These are phyloP conservation scores for Metschnikowia lochheadii DNA, from an alignment of 805 yeast genomes.

Conservation along the genomic window DNA sequence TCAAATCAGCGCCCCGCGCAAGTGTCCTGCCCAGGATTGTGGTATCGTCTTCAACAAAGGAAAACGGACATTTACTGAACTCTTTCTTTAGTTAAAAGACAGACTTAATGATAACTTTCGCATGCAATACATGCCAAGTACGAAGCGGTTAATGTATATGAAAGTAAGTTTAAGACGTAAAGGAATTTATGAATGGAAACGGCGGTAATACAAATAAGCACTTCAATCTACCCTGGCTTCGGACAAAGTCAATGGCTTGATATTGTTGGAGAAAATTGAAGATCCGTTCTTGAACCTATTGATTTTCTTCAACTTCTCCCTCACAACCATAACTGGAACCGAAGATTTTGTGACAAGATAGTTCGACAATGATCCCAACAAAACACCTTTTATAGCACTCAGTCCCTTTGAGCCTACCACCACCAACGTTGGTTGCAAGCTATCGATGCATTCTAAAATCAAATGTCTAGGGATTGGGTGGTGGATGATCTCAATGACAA, in stretches of 20 bases:
- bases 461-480: conserved; percentile 73
- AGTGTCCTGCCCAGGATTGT: conserved; percentile 57
- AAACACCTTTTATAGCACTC: conserved; percentile 66
- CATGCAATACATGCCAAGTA: background rate
- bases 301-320: conserved; percentile 65
- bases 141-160: background rate
- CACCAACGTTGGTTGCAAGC: conserved; percentile 67
- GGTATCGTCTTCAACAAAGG: conserved; percentile 39
- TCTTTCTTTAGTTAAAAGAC: conserved; percentile 25
- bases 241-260: conserved; percentile 46
- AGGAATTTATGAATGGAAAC: background rate
- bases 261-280: conserved; percentile 52
- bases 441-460: conserved; percentile 64
- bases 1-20: conserved; percentile 47
- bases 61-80: conserved; percentile 49
- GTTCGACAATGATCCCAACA: conserved; percentile 68
- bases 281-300: conserved; percentile 49
- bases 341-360: conserved; percentile 66
- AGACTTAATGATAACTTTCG: background rate
- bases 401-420: conserved; percentile 75
- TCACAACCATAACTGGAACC: conserved; percentile 79
- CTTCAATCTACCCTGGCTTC: conserved; percentile 44
- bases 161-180: background rate
- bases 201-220: background rate
- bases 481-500: conserved; percentile 69